Evolutionary conservation across 1,284 basidiomycete genomes (phyloP), one percentile per base, ranked within the genome.

Genomic region (Afroboletus lepidellus): DNA sequence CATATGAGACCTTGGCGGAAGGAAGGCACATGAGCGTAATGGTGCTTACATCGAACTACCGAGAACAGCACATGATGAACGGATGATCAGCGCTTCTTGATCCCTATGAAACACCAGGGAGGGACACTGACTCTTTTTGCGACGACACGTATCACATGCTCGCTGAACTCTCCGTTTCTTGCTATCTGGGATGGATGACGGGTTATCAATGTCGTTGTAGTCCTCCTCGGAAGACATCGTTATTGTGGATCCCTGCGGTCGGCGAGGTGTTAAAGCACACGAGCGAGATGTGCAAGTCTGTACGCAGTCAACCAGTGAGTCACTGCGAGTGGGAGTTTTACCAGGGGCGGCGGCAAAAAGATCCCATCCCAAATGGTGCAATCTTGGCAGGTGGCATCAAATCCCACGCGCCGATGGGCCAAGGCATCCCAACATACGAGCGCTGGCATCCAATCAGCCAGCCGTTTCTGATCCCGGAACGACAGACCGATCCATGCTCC

Each of bases 131-230:
- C 87, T 83, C 74, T 90, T 90, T 74, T 89, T 90, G 50, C 84
- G 73, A 43, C 87, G 74, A 61, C 88, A 90, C 2, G 81, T 77
- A 62, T 90, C 88, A 63, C 88, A 90, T 7, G 88, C 87, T 21
- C 87, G 72, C 64, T 88, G 85, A 15, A 90, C 77, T 55, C 81
- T 76, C 25, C 87, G 72, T 64, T 87, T 88, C 75, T 90, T 90
- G 16, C 47, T 63, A 3, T 60, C 63, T 18, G 56, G 64, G 18
- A 54, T 0, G 37, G 27, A 2, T 21, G 49, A 29, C 32, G 48
- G 44, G 34, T 44, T 50, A 13, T 70, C 74, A 12, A 50, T 23
- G 37, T 75, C 73, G 53, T 73, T 69, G 58, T 64, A 66, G 39
- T 79, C 77, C 46, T 79, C 74, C 51, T 80, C 34, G 5, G 68